Conservation (phyloP, 177 flowering plant species). For the Vitis hybrid region DNA sequence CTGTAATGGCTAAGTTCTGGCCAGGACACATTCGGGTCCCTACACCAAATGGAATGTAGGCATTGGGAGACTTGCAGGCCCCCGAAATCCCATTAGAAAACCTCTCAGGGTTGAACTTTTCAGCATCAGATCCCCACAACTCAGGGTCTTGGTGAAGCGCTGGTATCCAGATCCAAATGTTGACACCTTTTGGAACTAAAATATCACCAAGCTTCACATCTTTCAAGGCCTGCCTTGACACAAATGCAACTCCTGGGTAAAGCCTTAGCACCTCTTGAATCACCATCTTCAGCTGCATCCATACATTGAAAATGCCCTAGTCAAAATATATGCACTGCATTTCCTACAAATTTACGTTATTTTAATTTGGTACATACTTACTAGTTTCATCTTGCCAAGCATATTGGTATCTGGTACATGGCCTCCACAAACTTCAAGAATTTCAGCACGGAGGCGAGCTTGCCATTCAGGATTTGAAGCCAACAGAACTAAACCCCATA, state of each 20-base stretch:
- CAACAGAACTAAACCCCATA: conserved; percentile 17
- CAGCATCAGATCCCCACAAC: conserved; percentile 16
- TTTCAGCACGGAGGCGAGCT: background rate
- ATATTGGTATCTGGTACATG: conserved; percentile 4
- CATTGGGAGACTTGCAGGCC: conserved; percentile 12
- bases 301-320: background rate
- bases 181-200: conserved; percentile 7
- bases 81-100: conserved; percentile 11
- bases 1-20: conserved; percentile 15
- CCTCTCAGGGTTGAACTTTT: conserved; percentile 18
- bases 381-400: conserved; percentile 23
- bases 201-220: conserved; percentile 13
- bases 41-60: conserved; percentile 13
- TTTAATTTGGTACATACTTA: background rate
- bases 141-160: conserved; percentile 13
- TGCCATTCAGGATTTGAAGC: conserved; percentile 19
- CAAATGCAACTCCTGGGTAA: conserved; percentile 12
- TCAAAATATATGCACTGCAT: background rate
- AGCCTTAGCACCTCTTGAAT: conserved; percentile 15
- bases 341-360: too few relatives aligned
- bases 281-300: conserved; percentile 15
- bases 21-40: conserved; percentile 17
- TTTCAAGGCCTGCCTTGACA: conserved; percentile 9
- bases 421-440: background rate
- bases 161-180: conserved; percentile 13